Evolutionary conservation across 2,329 filamentous ascomycete species (phyloP), one percentile per base, ranked within the genome.

Genomic region (Lasiodiplodia sp.): DNA sequence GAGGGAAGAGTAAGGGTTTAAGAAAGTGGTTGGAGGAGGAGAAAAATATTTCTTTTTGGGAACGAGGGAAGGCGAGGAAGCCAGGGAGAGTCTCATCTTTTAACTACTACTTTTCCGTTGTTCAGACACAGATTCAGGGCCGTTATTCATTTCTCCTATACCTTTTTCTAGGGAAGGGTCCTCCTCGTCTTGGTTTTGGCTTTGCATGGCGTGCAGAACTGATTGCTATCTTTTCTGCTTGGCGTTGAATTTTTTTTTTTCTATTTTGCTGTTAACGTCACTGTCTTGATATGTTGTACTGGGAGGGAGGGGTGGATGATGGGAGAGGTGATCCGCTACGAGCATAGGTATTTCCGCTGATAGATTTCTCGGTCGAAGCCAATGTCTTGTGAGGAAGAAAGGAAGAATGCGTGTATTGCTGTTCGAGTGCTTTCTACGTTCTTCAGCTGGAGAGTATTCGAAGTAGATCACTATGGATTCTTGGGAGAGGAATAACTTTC

Each of bases 161-260:
- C 40, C 21, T 47, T 47, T 18, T 31, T 23, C 28, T 31, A 18
- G 12, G 16, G 11, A 10, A 8, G 1, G 7, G 8, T 16, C 10
- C 11, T 21, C n/a, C n/a, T 21, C 21, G 44, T 47, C 44, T 44
- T 44, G 40, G 4, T 49, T 25, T 21, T 14, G 23, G 23, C 16
- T 53, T 25, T 53, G 51, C 51, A 53, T 53, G 51, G 51, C 51
- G 51, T 18, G 51, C 51, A 53, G 51, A 62, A 80, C 70, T 47
- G 12, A 47, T 47, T 21, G 21, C 44, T n/a, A 21, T 40, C 25
- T 12, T 21, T 63, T 25, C 58, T 47, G 28, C 58, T n/a, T 8
- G 23, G 23, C 40, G 58, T 28, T 28, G 25, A 25, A 53, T 53
- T 28, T n/a, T 28, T 28, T 28, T 28, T 28, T 28, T 28, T 23